Evolutionary conservation across 1,284 basidiomycete genomes (phyloP).

Genomic region (Malassezia cuniculi): DNA sequence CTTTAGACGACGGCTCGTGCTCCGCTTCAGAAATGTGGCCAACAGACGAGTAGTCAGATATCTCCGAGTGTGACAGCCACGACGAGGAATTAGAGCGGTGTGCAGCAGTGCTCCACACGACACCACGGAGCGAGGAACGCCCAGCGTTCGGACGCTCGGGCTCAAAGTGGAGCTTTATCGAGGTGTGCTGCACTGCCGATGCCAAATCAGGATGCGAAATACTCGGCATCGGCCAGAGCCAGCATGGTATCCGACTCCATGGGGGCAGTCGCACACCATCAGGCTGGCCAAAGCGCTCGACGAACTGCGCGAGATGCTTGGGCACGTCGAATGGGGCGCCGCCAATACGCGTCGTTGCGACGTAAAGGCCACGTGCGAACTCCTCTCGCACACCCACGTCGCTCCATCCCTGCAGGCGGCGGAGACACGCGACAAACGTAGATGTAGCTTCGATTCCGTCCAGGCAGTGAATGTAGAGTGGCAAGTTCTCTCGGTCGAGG

Average conservation of each 20-base stretch:
- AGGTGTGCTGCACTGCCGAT: slow-evolving; percentile 28
- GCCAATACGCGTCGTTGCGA: slow-evolving; percentile 16
- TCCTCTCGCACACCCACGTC: slow-evolving; percentile 23
- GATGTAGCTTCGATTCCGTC: slow-evolving; percentile 37
- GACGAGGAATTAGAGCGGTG: too few species aligned
- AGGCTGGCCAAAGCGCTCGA: slow-evolving; percentile 33
- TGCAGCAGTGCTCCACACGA: slow-evolving; percentile 2
- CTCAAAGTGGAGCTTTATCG: slow-evolving; percentile 33
- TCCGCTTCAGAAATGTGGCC: too few species aligned
- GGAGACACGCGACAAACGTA: slow-evolving; percentile 33
- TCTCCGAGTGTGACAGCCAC: too few species aligned
- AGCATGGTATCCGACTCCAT: slow-evolving; percentile 24
- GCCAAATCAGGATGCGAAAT: slow-evolving; percentile 8
- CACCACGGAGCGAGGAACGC: slow-evolving; percentile 6
- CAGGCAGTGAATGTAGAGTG: slow-evolving; percentile 40
- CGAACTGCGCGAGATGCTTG: slow-evolving; percentile 26
- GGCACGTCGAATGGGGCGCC: slow-evolving; percentile 24
- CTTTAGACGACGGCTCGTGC: too few species aligned
- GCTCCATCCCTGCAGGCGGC: slow-evolving; percentile 38
- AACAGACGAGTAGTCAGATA: too few species aligned
- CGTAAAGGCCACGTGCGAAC: slow-evolving; percentile 25
- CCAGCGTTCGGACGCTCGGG: too few species aligned
- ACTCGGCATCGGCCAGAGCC: slow-evolving; percentile 28
- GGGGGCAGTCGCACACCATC: slow-evolving; percentile 29
- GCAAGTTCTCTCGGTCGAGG: slow-evolving; percentile 30